Conservation (phyloP, 2,329 filamentous ascomycete genomes). For the Pyrenophora graminea region DNA sequence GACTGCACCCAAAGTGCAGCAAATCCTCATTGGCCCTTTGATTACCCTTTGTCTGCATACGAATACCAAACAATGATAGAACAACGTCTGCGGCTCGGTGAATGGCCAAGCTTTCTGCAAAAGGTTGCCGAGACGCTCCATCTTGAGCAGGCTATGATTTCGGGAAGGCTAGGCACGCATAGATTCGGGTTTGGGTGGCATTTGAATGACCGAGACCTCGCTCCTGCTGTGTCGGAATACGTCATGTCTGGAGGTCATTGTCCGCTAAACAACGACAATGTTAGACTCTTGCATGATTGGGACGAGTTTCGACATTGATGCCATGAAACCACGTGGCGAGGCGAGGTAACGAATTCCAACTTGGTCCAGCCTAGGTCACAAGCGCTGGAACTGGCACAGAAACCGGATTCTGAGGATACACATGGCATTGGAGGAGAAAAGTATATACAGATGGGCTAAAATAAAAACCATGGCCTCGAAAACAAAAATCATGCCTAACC, state of each 20-base stretch:
- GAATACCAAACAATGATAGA: background rate
- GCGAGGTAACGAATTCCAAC: too few species aligned
- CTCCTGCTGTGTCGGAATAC: background rate
- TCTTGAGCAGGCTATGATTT: conserved; percentile 5
- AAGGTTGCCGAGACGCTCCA: background rate
- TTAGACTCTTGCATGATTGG: background rate
- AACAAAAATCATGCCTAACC: too few species aligned
- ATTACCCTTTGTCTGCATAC: background rate
- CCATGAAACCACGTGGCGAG: too few species aligned
- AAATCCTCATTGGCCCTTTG: background rate
- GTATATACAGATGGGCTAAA: conserved; percentile 1
- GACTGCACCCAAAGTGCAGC: background rate
- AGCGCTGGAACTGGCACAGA: too few species aligned
- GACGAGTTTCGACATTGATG: too few species aligned
- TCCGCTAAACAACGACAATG: background rate
- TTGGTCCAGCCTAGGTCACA: too few species aligned
- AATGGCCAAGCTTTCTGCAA: conserved; percentile 1
- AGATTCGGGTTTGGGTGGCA: background rate
- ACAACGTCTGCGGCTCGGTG: background rate
- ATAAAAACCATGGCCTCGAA: too few species aligned
- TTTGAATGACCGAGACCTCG: background rate
- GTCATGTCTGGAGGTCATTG: background rate
- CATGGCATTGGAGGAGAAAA: too few species aligned
- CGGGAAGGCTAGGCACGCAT: background rate
- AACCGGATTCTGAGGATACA: too few species aligned